A percentile compares a stretch with the other conserved stretches of the same genome.
These are phyloP conservation scores for Chrysosporium keratinophilum DNA, from an alignment of 2,329 filamentous ascomycete species.

Conservation along the genomic window DNA sequence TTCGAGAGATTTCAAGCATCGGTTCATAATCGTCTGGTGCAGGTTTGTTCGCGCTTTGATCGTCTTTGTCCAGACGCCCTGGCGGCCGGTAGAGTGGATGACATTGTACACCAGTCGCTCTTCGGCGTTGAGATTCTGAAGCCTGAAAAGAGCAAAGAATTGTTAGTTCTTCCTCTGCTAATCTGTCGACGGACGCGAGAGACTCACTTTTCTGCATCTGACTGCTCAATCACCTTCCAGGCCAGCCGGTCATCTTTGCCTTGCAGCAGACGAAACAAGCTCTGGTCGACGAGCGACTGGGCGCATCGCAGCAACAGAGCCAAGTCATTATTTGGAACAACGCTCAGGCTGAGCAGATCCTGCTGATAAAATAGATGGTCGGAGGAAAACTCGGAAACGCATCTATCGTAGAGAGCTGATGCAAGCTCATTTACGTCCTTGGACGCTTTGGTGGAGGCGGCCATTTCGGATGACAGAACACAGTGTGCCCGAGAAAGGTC, in stretches of 20 bases:
- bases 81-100: slow-evolving; percentile 73
- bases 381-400: slow-evolving; percentile 29
- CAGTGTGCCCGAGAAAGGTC: neutral
- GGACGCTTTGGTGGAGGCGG: slow-evolving; percentile 21
- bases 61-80: slow-evolving; percentile 83
- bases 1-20: slow-evolving; percentile 74
- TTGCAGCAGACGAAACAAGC: slow-evolving; percentile 38
- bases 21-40: slow-evolving; percentile 71
- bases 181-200: neutral
- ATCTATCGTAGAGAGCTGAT: slow-evolving; percentile 38
- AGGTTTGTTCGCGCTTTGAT: slow-evolving; percentile 71
- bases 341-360: slow-evolving; percentile 34
- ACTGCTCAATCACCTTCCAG: slow-evolving; percentile 40
- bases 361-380: slow-evolving; percentile 40
- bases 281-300: slow-evolving; percentile 37
- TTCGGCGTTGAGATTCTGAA: slow-evolving; percentile 46
- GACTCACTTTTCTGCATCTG: slow-evolving; percentile 41
- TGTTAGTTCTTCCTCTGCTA: slow-evolving; percentile 8
- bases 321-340: slow-evolving; percentile 37
- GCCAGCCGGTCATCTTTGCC: slow-evolving; percentile 35
- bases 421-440: slow-evolving; percentile 31
- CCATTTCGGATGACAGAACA: slow-evolving; percentile 15
- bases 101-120: slow-evolving; percentile 80
- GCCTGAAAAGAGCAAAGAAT: slow-evolving; percentile 20
- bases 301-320: slow-evolving; percentile 36